Conservation (phyloP, 2,329 filamentous ascomycete species). For the Pseudocercospora ulei region DNA sequence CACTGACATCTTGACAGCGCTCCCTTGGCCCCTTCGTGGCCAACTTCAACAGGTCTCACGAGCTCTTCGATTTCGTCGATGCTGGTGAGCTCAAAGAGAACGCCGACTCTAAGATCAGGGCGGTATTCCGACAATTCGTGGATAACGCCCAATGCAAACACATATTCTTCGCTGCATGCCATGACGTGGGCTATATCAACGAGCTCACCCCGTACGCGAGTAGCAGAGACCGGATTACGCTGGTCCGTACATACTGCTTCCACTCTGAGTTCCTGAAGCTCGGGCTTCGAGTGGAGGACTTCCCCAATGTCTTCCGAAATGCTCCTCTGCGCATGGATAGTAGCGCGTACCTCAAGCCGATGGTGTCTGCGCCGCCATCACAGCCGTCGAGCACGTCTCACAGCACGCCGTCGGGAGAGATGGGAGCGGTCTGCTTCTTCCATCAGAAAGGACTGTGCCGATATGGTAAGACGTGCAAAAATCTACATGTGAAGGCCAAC, state of each 20-base stretch:
- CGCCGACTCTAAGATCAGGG: conserved; percentile 52
- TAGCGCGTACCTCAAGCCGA: background rate
- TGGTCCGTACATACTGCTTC: conserved; percentile 46
- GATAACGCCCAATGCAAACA: conserved; percentile 55
- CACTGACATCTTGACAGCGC: conserved; percentile 29
- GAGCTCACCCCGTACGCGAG: conserved; percentile 47
- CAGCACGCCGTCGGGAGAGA: conserved; percentile 3
- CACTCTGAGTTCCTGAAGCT: conserved; percentile 47
- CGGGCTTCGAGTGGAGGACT: conserved; percentile 44
- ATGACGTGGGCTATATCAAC: conserved; percentile 51
- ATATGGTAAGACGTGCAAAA: conserved; percentile 28
- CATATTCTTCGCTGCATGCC: conserved; percentile 55
- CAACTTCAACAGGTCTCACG: conserved; percentile 48
- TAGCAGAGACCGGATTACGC: conserved; percentile 43
- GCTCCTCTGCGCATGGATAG: conserved; percentile 26
- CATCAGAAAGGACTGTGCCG: conserved; percentile 30
- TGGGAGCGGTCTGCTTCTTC: conserved; percentile 20
- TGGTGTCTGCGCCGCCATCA: background rate
- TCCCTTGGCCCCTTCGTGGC: conserved; percentile 49
- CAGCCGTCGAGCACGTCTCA: background rate
- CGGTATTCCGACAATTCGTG: conserved; percentile 44
- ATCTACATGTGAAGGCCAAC: conserved; percentile 22
- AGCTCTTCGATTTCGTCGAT: conserved; percentile 53
- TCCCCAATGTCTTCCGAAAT: conserved; percentile 47
- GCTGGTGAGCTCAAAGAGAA: conserved; percentile 53